Conservation (phyloP, 257 asterid genomes). For the Solanum bulbocastanum region DNA sequence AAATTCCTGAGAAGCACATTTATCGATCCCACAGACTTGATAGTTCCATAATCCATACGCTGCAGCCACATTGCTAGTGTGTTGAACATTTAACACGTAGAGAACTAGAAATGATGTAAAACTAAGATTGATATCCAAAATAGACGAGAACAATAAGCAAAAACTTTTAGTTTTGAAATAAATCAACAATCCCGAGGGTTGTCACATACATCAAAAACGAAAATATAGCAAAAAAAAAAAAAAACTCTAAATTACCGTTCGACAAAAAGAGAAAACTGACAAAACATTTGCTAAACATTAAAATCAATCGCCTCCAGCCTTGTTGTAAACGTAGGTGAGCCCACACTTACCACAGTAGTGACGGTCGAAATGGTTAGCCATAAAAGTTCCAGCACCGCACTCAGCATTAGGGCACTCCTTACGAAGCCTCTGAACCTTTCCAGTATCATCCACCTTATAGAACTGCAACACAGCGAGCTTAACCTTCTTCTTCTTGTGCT, state of each 20-base stretch:
- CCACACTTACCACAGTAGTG: conserved; percentile 80
- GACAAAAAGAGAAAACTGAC: not conserved
- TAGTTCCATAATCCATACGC: too few relatives aligned
- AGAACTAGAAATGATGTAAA: not conserved
- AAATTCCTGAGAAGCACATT: not conserved
- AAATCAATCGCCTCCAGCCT: conserved; percentile 43
- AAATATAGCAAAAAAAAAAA: not conserved
- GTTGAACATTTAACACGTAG: not conserved
- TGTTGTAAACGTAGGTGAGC: conserved; percentile 57
- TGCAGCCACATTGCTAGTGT: not conserved
- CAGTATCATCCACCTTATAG: conserved; percentile 62
- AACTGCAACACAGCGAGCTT: conserved; percentile 57
- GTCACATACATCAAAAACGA: not conserved
- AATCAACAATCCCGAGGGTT: not conserved
- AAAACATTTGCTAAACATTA: not conserved
- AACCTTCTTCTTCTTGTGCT: conserved; percentile 68
- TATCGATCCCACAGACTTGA: not conserved
- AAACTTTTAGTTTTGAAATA: not conserved
- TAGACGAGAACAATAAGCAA: not conserved
- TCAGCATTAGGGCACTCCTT: conserved; percentile 71
- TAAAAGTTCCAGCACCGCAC: conserved; percentile 64
- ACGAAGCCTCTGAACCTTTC: conserved; percentile 64
- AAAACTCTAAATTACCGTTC: not conserved
- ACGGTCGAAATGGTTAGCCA: conserved; percentile 66
- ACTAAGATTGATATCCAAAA: not conserved